Evolutionary conservation across 768 basidiomycete species (phyloP).

Genomic region (Tulasnella sp.): DNA sequence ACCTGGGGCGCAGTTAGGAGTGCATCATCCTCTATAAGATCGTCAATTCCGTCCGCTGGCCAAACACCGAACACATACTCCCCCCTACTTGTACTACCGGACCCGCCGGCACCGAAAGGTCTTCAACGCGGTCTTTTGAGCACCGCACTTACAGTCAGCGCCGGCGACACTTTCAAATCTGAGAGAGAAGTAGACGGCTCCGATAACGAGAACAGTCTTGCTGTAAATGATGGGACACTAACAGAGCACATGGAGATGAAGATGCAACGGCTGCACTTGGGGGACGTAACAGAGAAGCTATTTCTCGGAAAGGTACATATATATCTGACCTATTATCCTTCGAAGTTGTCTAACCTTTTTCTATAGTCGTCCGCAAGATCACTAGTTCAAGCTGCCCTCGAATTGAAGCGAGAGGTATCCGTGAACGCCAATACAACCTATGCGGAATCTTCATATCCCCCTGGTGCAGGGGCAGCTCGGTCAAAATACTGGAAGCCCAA

Average conservation of each 20-base stretch:
- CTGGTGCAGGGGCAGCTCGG: conserved; percentile 12
- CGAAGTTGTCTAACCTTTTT: too few species aligned
- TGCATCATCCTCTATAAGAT: conserved; percentile 18
- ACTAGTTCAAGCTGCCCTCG: conserved; percentile 42
- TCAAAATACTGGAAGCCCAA: conserved; percentile 8
- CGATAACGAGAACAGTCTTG: too few species aligned
- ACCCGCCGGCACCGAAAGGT: not conserved
- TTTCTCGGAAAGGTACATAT: not conserved
- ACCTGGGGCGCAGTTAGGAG: conserved; percentile 19
- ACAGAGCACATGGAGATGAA: too few species aligned
- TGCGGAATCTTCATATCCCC: conserved; percentile 50
- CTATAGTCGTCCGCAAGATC: conserved; percentile 27
- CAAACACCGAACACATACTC: not conserved
- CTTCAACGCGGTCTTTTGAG: not conserved
- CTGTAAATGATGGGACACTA: too few species aligned
- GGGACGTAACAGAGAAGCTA: too few species aligned
- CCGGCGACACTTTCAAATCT: too few species aligned
- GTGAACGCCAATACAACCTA: conserved; percentile 30
- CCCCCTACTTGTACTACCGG: not conserved
- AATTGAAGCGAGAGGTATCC: conserved; percentile 45
- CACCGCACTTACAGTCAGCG: not conserved
- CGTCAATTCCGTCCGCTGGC: not conserved
- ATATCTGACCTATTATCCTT: not conserved
- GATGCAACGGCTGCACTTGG: too few species aligned
- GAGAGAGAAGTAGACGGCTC: too few species aligned